A percentile compares a stretch with the other conserved stretches of the same genome.
Evolutionary conservation across 805 yeast species (phyloP).

Genomic region (Starmerella kuoi): DNA sequence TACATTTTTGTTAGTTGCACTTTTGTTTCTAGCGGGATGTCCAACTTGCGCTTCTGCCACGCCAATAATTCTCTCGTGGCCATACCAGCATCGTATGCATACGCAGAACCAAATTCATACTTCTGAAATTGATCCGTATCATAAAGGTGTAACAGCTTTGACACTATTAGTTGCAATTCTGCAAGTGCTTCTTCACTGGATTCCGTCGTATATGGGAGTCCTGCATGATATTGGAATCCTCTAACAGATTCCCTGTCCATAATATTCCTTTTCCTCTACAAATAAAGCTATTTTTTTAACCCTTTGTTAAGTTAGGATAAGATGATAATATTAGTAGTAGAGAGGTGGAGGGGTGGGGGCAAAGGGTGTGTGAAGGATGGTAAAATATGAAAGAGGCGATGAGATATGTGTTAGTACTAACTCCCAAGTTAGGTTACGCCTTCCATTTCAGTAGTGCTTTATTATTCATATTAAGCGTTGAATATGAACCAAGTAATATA

Average conservation of each 20-base stretch:
- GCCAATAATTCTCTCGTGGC: conserved; percentile 81
- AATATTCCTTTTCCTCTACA: neutral
- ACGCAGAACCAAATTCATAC: conserved; percentile 40
- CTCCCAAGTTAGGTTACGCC: no score
- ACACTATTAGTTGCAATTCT: conserved; percentile 67
- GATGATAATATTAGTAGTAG: no score
- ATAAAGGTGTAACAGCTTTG: conserved; percentile 67
- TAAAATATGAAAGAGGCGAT: no score
- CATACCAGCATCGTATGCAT: conserved; percentile 60
- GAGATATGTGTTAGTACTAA: no score
- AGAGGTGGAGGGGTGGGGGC: no score
- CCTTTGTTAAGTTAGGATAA: no score
- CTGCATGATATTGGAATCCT: conserved; percentile 31
- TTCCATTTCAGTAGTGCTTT: no score
- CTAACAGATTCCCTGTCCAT: conserved; percentile 27
- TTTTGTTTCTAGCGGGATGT: conserved; percentile 57
- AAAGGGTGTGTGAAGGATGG: no score
- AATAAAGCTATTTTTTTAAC: no score
- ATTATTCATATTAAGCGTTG: no score
- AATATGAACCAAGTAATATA: no score
- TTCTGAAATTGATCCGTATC: conserved; percentile 60
- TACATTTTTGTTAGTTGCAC: conserved; percentile 54
- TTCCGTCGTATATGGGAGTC: conserved; percentile 69
- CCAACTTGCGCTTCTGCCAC: conserved; percentile 66
- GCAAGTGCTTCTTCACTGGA: conserved; percentile 52